phyloP scores from a whole-genome alignment of 768 basidiomycete genomes.

The Roridomyces roridus region DNA sequence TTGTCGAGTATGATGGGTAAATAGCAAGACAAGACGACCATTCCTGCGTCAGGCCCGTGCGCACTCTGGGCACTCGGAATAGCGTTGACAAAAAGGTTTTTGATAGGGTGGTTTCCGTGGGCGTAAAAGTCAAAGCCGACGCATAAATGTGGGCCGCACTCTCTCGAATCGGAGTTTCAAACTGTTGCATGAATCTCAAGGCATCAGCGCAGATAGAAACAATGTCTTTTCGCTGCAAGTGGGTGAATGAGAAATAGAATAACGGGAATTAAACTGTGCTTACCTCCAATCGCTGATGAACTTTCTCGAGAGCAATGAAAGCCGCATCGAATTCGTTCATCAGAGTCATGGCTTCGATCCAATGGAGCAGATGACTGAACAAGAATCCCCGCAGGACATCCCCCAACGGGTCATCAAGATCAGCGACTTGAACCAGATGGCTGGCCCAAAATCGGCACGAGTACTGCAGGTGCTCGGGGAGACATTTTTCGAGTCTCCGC shows the following conservation, averaged over 20 bases:
- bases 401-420: too few relatives aligned
- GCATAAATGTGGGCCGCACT: background rate
- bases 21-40: background rate
- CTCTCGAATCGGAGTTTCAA: too few relatives aligned
- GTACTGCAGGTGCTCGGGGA: background rate
- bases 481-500: background rate
- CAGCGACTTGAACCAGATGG: too few relatives aligned
- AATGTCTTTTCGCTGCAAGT: background rate
- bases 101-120: background rate
- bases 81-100: too few relatives aligned
- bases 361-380: background rate
- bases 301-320: too few relatives aligned
- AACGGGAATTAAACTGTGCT: too few relatives aligned
- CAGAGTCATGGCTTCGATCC: slow-evolving; percentile 1
- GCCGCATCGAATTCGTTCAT: background rate
- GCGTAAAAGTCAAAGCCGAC: background rate
- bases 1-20: background rate
- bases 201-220: background rate
- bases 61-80: background rate
- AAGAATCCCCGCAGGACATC: background rate
- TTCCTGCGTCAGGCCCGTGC: background rate
- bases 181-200: too few relatives aligned
- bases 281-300: too few relatives aligned
- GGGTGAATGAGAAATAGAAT: background rate
- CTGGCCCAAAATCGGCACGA: too few relatives aligned